A percentile compares a stretch with the other conserved stretches of the same genome.
These are phyloP conservation scores for Dactylellina drechsleri DNA, from an alignment of 2,329 filamentous ascomycete species.

Conservation along the genomic window DNA sequence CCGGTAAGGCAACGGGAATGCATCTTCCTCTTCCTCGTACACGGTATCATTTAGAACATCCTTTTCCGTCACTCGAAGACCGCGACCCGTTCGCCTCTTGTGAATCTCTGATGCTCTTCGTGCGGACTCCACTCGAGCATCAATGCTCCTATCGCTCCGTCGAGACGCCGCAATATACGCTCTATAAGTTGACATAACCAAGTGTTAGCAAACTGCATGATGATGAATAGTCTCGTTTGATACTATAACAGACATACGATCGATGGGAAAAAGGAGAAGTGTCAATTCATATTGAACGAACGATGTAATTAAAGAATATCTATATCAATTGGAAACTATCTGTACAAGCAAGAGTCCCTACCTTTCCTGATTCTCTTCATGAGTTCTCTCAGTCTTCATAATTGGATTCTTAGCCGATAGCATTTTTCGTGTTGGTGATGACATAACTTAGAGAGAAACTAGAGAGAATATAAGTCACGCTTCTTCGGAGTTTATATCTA, in stretches of 20 bases:
- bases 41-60: slow-evolving; percentile 92
- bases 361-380: slow-evolving; percentile 82
- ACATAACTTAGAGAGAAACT: slow-evolving; percentile 16
- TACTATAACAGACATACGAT: too few relatives aligned
- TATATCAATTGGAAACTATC: too few relatives aligned
- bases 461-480: background rate
- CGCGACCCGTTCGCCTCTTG: slow-evolving; percentile 84
- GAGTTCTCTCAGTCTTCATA: slow-evolving; percentile 76
- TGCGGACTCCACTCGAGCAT: slow-evolving; percentile 88
- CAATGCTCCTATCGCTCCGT: slow-evolving; percentile 83
- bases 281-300: too few relatives aligned
- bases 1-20: slow-evolving; percentile 74
- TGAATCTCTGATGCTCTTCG: slow-evolving; percentile 89
- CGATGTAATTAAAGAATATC: background rate
- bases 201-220: slow-evolving; percentile 19
- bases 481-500: slow-evolving; percentile 30
- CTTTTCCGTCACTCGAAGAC: slow-evolving; percentile 81
- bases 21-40: slow-evolving; percentile 95
- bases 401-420: slow-evolving; percentile 21
- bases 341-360: slow-evolving; percentile 60
- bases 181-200: slow-evolving; percentile 63
- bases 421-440: slow-evolving; percentile 13
- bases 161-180: slow-evolving; percentile 93
- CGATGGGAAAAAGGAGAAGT: too few relatives aligned
- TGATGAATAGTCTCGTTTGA: background rate